Evolutionary conservation across 192 early-diverging fungal genomes (phyloP), one percentile per base, ranked within the genome.

Genomic region (Linnemannia zychae): DNA sequence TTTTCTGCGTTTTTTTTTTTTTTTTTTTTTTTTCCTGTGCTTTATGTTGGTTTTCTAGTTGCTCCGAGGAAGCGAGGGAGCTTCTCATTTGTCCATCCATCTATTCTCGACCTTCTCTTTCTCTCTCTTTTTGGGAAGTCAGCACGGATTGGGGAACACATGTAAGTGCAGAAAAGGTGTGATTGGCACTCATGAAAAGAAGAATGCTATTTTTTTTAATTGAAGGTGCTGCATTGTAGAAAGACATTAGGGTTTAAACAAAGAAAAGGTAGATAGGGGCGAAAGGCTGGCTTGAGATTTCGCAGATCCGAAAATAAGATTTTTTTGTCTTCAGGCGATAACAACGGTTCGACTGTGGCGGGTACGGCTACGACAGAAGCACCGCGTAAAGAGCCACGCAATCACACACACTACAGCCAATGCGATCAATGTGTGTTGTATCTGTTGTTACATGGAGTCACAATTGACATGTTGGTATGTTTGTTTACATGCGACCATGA

Each of bases 371-470:
- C 47, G 28, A 49, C 33, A 67, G 74, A 17, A 49, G 65, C 46
- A 68, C 49, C 75, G 40, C 18, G 65, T 34, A 33, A 67, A 76
- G 34, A 76, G 15, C 75, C 75, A 76, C 9, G 44, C 65, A 9
- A 66, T 46, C 46, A 67, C 44, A 28, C 67, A 76, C 11, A 37
- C 22, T 44, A 46, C 12, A 16, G 47, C 75, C 31, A 53, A 34
- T 36, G 24, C 49, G 20, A 73, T 47, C 17, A 73, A 40, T 7
- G 57, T 52, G 34, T 53, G 50, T 7, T 73, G 20, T 22, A 53
- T n/a, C 20, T 22, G 22, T n/a, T n/a, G 52, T 7, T 53, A 22
- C n/a, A 20, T 17, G n/a, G n/a, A n/a, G n/a, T n/a, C n/a, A n/a
- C n/a, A n/a, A n/a, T 53, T n/a, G 18, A 7, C 6, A 22, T 49